Conservation (phyloP, 148 eudicot genomes). For the Suaeda aralocaspica region DNA sequence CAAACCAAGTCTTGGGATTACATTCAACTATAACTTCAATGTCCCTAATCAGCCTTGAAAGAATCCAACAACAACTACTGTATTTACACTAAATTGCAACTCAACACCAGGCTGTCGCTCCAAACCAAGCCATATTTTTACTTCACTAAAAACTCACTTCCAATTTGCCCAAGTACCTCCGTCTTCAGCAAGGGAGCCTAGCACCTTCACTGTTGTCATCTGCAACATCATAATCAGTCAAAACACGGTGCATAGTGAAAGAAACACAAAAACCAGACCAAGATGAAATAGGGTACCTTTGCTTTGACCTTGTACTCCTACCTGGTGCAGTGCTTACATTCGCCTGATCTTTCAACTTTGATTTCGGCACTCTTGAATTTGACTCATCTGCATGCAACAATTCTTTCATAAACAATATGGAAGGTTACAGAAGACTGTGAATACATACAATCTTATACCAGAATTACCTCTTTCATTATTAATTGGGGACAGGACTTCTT, state of each 20-base stretch:
- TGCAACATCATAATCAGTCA: constrained; percentile 16
- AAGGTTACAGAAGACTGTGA: constrained; percentile 4
- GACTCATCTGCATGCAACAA: constrained; percentile 41
- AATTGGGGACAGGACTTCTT: constrained; percentile 57
- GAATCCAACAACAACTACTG: neutral
- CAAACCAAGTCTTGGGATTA: neutral
- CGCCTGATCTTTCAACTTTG: constrained; percentile 34
- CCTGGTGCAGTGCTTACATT: constrained; percentile 27
- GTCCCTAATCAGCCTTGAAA: neutral
- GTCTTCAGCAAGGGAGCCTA: neutral
- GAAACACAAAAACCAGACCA: neutral
- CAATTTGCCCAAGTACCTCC: neutral
- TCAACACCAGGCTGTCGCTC: neutral
- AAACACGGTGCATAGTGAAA: neutral
- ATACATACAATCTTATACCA: neutral
- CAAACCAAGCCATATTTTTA: neutral
- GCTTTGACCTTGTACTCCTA: constrained; percentile 47
- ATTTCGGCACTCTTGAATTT: constrained; percentile 42
- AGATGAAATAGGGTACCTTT: constrained; percentile 33
- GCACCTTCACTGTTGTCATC: constrained; percentile 4
- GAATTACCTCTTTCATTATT: constrained; percentile 41
- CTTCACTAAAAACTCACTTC: neutral
- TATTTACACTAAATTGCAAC: constrained; percentile 13
- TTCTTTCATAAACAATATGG: neutral
- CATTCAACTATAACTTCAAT: neutral